A percentile compares a stretch with the other conserved stretches of the same genome.
phyloP scores from a whole-genome alignment of 352 stramenopile species.

The Saprolegnia diclina region DNA sequence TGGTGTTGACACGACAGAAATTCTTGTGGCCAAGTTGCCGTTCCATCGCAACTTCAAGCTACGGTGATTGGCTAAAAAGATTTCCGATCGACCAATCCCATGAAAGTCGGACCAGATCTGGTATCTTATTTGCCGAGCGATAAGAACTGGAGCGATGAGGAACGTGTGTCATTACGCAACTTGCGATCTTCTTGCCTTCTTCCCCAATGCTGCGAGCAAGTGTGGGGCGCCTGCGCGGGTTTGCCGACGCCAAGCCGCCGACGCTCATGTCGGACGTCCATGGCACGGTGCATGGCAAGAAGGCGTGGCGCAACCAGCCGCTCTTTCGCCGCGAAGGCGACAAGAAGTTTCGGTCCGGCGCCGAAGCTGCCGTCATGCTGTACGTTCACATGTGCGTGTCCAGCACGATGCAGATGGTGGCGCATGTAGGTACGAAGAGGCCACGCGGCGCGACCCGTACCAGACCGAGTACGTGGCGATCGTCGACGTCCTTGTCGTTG shows the following conservation, averaged over 20 bases:
- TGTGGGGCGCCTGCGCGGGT: background rate
- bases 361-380: constrained; percentile 94
- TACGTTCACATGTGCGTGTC: constrained; percentile 26
- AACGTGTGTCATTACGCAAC: background rate
- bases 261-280: constrained; percentile 86
- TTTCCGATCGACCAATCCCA: constrained; percentile 7
- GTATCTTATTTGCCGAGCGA: constrained; percentile 23
- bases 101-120: too few species aligned
- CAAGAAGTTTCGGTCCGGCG: constrained; percentile 93
- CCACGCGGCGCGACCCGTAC: constrained; percentile 67
- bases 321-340: constrained; percentile 94
- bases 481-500: background rate
- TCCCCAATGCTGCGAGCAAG: background rate
- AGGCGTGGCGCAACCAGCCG: constrained; percentile 95
- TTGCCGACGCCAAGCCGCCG: constrained; percentile 20
- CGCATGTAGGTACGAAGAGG: constrained; percentile 50
- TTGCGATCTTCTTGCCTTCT: constrained; percentile 3
- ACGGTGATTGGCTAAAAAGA: background rate
- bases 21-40: background rate
- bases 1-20: constrained; percentile 12
- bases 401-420: background rate
- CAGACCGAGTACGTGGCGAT: constrained; percentile 33
- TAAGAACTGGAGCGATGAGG: background rate
- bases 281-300: constrained; percentile 82
- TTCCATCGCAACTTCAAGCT: background rate